A percentile compares a stretch with the other conserved stretches of the same genome.
These are phyloP conservation scores for Leccinum huronense DNA, from an alignment of 1,284 basidiomycete genomes.

Conservation along the genomic window DNA sequence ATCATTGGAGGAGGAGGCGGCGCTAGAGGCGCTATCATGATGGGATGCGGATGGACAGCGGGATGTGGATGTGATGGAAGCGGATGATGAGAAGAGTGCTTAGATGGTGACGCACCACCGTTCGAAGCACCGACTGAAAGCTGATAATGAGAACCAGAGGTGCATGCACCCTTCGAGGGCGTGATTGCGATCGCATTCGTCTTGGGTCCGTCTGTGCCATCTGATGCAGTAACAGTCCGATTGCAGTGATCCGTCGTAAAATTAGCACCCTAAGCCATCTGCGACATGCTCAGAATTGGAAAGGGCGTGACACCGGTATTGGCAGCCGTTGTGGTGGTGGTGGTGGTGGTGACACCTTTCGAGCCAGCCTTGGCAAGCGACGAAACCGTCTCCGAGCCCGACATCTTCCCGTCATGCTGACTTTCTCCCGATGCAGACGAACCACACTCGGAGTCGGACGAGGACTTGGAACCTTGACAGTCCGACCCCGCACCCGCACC, in stretches of 20 bases:
- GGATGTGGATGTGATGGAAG: constrained; percentile 5
- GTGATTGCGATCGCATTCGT: constrained; percentile 1
- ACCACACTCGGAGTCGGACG: not conserved
- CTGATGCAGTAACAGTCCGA: not conserved
- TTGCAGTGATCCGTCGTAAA: not conserved
- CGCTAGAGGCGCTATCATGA: not conserved
- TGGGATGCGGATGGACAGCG: not conserved
- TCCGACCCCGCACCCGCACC: constrained; percentile 5
- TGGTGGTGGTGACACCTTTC: not conserved
- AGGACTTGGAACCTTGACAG: not conserved
- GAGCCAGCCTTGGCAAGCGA: not conserved
- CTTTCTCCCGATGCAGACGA: constrained; percentile 4
- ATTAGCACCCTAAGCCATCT: not conserved
- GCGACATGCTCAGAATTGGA: constrained; percentile 25
- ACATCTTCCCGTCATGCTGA: not conserved
- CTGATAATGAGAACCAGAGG: not conserved
- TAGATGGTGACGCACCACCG: constrained; percentile 8
- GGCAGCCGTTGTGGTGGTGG: not conserved
- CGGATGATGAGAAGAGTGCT: constrained; percentile 7
- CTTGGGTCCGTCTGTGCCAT: constrained; percentile 11
- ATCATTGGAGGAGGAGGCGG: constrained; percentile 15
- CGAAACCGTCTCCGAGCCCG: not conserved
- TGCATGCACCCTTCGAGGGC: constrained; percentile 5
- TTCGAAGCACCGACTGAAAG: not conserved
- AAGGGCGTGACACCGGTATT: constrained; percentile 19